phyloP scores from a whole-genome alignment of 345 rosid species.

The Euphorbia tirucalli region DNA sequence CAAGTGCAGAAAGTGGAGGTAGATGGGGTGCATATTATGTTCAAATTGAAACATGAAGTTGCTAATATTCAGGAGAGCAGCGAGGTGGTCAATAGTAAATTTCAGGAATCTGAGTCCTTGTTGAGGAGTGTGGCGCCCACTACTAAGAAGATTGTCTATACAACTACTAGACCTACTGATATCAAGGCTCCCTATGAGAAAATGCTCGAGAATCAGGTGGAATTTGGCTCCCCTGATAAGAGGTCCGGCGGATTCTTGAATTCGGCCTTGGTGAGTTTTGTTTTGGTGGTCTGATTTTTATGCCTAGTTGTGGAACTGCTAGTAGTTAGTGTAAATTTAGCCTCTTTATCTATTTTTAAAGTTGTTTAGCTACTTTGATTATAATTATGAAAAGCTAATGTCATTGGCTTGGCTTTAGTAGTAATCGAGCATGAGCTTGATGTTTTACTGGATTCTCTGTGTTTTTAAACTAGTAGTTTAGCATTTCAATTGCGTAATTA shows the following conservation, averaged over 20 bases:
- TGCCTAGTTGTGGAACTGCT: not conserved
- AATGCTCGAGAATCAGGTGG: constrained; percentile 87
- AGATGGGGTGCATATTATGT: constrained; percentile 79
- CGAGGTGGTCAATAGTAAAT: constrained; percentile 36
- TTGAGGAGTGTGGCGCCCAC: constrained; percentile 60
- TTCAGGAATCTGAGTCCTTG: constrained; percentile 60
- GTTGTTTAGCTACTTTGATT: not conserved
- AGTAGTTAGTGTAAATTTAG: constrained; percentile 6
- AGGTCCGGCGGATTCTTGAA: constrained; percentile 76
- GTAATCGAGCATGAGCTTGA: not conserved
- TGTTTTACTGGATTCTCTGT: not conserved
- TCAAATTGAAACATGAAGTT: constrained; percentile 65
- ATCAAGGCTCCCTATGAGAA: constrained; percentile 90
- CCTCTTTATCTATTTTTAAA: not conserved
- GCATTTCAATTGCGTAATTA: not conserved
- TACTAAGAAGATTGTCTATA: constrained; percentile 57
- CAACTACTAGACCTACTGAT: constrained; percentile 76
- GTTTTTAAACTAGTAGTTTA: not conserved
- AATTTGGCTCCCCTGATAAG: constrained; percentile 89
- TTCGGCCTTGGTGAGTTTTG: constrained; percentile 65
- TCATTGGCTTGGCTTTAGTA: not conserved
- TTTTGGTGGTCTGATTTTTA: not conserved
- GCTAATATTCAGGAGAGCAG: constrained; percentile 30
- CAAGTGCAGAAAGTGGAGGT: constrained; percentile 87
- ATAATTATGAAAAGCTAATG: not conserved